Evolutionary conservation across 768 basidiomycete genomes (phyloP), one percentile per base, ranked within the genome.

Genomic region (Mycena latifolia): DNA sequence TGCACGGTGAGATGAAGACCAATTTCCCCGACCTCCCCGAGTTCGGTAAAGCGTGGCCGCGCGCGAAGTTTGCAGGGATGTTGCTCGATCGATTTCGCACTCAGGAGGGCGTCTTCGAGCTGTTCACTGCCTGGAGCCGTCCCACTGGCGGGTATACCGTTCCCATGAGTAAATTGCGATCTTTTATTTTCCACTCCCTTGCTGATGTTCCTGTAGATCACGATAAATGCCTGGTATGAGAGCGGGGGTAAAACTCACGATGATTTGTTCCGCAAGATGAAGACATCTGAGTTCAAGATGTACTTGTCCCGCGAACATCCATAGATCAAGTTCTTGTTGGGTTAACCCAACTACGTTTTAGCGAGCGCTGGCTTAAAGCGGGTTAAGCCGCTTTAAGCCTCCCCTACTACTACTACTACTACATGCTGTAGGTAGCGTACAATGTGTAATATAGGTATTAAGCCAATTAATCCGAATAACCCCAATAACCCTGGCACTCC

Each of bases 191-290:
- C 8, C 1, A 20, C 8, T 22, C 22, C 18, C 33, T n/a, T n/a
- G n/a, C 28, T 31, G 1, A 33, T n/a, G 11, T 25, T 6, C 9
- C 28, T 10, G 4, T n/a, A 52, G 47, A 5, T 52, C 28, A 29
- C 41, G 39, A 31, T 17, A 5, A 18, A n/a, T 45, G 60, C 20
- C 0, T 61, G 60, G 60, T 18, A 31, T 2, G 51, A 61, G n/a
- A 45, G 37, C 22, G 22, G 20, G 2, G 51, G 60, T 29, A 27
- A 31, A 17, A 61, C 39, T 3, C 12, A 61, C 41, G 20, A 61
- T 39, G 25, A 17, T 22, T 3, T 2, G 1, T 62, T 62, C 35
- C 43, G 20, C 5, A 53, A 54, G n/a, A 53, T 62, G 61, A 62
- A 37, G 45, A 15, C 53, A 14, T 15, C 51, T 1, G 24, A n/a